These are phyloP conservation scores for Camellia lanceoleosa DNA, from an alignment of 148 eudicot species.

Conservation along the genomic window DNA sequence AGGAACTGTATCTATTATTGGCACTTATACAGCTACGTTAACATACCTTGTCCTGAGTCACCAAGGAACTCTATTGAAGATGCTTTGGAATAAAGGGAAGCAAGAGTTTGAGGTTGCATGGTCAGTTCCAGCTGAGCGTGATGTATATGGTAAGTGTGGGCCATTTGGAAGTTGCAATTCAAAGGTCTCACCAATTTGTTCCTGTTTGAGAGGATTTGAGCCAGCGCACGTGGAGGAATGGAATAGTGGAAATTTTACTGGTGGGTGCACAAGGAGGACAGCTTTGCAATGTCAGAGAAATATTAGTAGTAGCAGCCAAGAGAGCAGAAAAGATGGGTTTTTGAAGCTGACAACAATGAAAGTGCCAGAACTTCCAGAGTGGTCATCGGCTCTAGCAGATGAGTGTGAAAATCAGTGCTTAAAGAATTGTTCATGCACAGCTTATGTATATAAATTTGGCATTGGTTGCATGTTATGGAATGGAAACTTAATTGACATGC, in stretches of 20 bases:
- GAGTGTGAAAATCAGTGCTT: conserved; percentile 34
- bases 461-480: conserved; percentile 51
- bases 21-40: background rate
- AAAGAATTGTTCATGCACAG: conserved; percentile 39
- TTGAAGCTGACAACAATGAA: conserved; percentile 30
- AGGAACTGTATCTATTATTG: conserved; percentile 13
- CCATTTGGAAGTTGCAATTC: conserved; percentile 54
- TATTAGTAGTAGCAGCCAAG: background rate
- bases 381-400: background rate
- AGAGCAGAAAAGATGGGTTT: conserved; percentile 38
- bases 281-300: conserved; percentile 33
- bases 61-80: conserved; percentile 20
- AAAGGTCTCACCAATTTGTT: conserved; percentile 34
- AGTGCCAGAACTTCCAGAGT: conserved; percentile 34
- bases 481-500: conserved; percentile 33
- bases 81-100: conserved; percentile 15
- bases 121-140: conserved; percentile 29
- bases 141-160: conserved; percentile 53
- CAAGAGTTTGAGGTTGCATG: conserved; percentile 26
- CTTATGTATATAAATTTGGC: conserved; percentile 32
- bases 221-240: conserved; percentile 41
- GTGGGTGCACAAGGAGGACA: conserved; percentile 47
- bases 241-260: conserved; percentile 41
- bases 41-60: conserved; percentile 16
- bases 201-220: conserved; percentile 49